Evolutionary conservation across 352 stramenopile species (phyloP), one percentile per base, ranked within the genome.

Genomic region (Phytopythium montanum): DNA sequence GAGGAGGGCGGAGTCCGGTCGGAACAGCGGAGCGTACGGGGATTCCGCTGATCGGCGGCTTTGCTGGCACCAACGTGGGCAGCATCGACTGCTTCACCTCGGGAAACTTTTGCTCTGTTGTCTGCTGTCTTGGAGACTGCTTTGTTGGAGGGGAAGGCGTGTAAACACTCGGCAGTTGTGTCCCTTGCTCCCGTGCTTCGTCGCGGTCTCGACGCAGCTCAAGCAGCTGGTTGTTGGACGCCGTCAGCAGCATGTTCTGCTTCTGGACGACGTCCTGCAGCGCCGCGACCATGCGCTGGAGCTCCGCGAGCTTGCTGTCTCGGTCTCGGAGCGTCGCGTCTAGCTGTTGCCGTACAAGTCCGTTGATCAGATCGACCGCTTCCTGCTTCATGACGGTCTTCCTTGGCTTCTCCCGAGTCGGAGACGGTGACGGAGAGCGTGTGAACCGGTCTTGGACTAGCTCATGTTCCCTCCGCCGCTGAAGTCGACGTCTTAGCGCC

Each of bases 311-410:
- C 56, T 79, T 78, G 29, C 59, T 60, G 28, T 83, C 71, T 26
- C 77, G 71, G 2, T 68, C 71, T 8, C 60, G 69, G 4, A 83
- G 59, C 31, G 68, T 76, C 19, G 69, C 64, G 12, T 71, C 56
- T 28, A 83, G 52, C 45, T 80, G 71, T 38, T 76, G 62, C 41
- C 76, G 65, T 28, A 83, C 74, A 7, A 83, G 31, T 23, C 29
- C 52, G 44, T 71, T 79, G 54, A 82, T 69, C 25, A 79, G 51
- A 2, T 73, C 66, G 18, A 79, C 58, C 0, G 70, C 73, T 33
- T 82, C 68, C 65, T 74, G 78, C 53, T 79, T 79, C 70, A 82
- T 82, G 34, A 82, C 70, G 44, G 73, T 82, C 46, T 73, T 72
- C 6, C 60, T 62, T 16, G 54, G 39, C 53, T 65, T 75, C 3